These are phyloP conservation scores for Coemansia sp. DNA, from an alignment of 192 early-diverging fungal genomes.

Conservation along the genomic window DNA sequence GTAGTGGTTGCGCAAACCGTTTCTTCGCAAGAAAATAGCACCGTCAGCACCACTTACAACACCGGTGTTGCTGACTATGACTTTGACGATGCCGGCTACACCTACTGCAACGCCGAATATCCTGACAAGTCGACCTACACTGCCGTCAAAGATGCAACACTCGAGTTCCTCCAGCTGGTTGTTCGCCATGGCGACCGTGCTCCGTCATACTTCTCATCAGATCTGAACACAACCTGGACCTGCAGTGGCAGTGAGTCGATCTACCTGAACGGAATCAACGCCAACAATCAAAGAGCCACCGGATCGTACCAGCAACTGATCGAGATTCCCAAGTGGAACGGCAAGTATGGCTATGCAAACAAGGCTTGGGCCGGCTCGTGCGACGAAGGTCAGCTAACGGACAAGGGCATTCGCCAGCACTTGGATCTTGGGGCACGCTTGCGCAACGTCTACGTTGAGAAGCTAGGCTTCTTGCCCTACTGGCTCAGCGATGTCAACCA, in stretches of 20 bases:
- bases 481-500: slow-evolving; percentile 28
- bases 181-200: slow-evolving; percentile 62
- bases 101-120: slow-evolving; percentile 37
- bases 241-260: slow-evolving; percentile 33
- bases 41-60: background rate
- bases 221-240: slow-evolving; percentile 32
- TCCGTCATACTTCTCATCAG: slow-evolving; percentile 22
- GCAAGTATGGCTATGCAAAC: slow-evolving; percentile 38
- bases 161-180: slow-evolving; percentile 57
- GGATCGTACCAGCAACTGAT: slow-evolving; percentile 41
- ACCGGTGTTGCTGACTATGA: background rate
- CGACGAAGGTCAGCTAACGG: slow-evolving; percentile 61
- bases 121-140: slow-evolving; percentile 26
- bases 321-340: slow-evolving; percentile 47
- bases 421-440: slow-evolving; percentile 47
- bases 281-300: slow-evolving; percentile 34
- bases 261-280: slow-evolving; percentile 26
- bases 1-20: background rate
- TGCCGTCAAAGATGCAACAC: slow-evolving; percentile 34
- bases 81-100: slow-evolving; percentile 32
- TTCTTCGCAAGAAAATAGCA: background rate
- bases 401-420: slow-evolving; percentile 57
- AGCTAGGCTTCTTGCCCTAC: slow-evolving; percentile 47
- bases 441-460: slow-evolving; percentile 56
- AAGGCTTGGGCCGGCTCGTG: slow-evolving; percentile 50